phyloP scores from a whole-genome alignment of 208 protist genomes.

The Trypanosoma theileri region DNA sequence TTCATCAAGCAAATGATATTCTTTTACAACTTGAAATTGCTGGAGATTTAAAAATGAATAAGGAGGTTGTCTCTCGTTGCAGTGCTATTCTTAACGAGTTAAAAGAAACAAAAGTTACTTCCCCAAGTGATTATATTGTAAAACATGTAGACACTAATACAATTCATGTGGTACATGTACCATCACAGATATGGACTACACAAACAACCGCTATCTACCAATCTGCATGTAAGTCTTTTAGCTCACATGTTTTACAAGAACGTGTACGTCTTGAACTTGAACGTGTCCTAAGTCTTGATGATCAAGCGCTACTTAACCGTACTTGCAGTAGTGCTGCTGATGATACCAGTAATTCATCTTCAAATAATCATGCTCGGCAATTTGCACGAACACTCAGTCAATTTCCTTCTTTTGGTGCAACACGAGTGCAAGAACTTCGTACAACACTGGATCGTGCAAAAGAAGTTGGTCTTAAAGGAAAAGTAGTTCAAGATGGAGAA shows the following conservation, averaged over 20 bases:
- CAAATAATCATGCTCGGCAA: background rate
- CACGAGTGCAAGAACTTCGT: slow-evolving; percentile 29
- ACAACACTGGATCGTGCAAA: slow-evolving; percentile 38
- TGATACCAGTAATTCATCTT: slow-evolving; percentile 15
- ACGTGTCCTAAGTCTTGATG: slow-evolving; percentile 27
- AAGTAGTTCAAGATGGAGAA: slow-evolving; percentile 45
- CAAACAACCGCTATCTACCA: slow-evolving; percentile 44
- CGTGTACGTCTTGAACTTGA: slow-evolving; percentile 46
- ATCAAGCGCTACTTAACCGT: background rate
- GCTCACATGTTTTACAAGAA: slow-evolving; percentile 32
- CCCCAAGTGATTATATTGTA: slow-evolving; percentile 23
- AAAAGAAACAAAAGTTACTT: background rate
- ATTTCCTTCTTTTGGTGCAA: background rate
- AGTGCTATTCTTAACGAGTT: slow-evolving; percentile 22
- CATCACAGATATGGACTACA: slow-evolving; percentile 42
- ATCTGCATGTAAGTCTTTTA: slow-evolving; percentile 41
- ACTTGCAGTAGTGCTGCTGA: slow-evolving; percentile 7
- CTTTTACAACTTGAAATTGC: slow-evolving; percentile 44
- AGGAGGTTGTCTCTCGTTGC: slow-evolving; percentile 20
- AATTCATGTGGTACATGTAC: slow-evolving; percentile 44
- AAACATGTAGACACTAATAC: slow-evolving; percentile 17
- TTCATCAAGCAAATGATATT: slow-evolving; percentile 72
- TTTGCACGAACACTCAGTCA: slow-evolving; percentile 9
- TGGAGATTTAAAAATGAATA: slow-evolving; percentile 20
- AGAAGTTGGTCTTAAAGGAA: slow-evolving; percentile 41